Conservation (phyloP, 192 early-diverging fungal genomes). For the Chytriomyces confervae region DNA sequence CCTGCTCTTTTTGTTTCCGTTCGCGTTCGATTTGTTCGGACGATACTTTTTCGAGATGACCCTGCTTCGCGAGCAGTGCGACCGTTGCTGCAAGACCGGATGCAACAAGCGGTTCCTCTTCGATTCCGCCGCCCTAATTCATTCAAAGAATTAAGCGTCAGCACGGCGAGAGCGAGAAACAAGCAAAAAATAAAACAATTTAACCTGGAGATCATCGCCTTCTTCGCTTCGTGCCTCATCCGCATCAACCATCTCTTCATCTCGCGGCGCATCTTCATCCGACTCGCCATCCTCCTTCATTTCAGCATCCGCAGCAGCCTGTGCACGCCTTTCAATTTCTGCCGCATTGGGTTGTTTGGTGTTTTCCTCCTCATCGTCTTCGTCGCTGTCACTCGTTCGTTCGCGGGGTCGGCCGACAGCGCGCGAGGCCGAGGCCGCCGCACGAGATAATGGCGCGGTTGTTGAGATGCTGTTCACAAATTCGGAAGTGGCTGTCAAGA, state of each 20-base stretch:
- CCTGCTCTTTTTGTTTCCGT: slow-evolving; percentile 59
- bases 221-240: slow-evolving; percentile 23
- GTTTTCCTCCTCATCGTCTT: slow-evolving; percentile 25
- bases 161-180: background rate
- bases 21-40: slow-evolving; percentile 75
- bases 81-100: slow-evolving; percentile 83
- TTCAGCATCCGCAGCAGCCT: slow-evolving; percentile 38
- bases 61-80: slow-evolving; percentile 76
- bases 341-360: background rate
- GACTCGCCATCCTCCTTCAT: slow-evolving; percentile 39
- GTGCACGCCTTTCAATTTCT: slow-evolving; percentile 6
- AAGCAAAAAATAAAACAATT: slow-evolving; percentile 13
- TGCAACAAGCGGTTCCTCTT: slow-evolving; percentile 83
- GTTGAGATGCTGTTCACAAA: slow-evolving; percentile 75
- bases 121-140: slow-evolving; percentile 39
- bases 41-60: slow-evolving; percentile 58
- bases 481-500: slow-evolving; percentile 87
- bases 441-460: slow-evolving; percentile 36
- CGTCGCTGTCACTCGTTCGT: slow-evolving; percentile 2
- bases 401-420: slow-evolving; percentile 3
- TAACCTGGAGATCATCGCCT: slow-evolving; percentile 35
- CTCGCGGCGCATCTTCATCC: slow-evolving; percentile 10
- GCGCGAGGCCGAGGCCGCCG: slow-evolving; percentile 9
- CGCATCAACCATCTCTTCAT: background rate
- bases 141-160: background rate